phyloP scores from a whole-genome alignment of 352 stramenopile species.

The Globisporangium polare region DNA sequence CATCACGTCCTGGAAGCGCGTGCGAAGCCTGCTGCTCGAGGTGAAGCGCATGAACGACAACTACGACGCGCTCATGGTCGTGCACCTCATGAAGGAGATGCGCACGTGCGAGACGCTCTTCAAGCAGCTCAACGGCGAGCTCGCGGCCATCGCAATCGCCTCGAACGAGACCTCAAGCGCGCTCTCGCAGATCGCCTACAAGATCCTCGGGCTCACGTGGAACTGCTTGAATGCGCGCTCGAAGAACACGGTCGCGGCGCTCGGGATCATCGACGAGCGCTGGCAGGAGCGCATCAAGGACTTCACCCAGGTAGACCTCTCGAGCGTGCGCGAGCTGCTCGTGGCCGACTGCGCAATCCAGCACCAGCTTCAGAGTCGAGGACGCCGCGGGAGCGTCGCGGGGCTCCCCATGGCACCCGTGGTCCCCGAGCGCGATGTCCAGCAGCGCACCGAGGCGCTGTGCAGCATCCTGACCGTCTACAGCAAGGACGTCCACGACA shows the following conservation, averaged over 20 bases:
- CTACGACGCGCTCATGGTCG: conserved; percentile 65
- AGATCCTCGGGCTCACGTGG: conserved; percentile 65
- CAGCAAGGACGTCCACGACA: conserved; percentile 76
- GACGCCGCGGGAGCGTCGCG: conserved; percentile 16
- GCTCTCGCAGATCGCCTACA: conserved; percentile 64
- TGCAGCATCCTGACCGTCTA: conserved; percentile 49
- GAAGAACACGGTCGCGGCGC: conserved; percentile 22
- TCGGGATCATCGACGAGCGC: conserved; percentile 61
- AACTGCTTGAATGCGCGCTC: conserved; percentile 38
- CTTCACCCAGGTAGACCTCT: conserved; percentile 46
- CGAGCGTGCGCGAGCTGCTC: conserved; percentile 55
- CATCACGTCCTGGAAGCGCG: conserved; percentile 71
- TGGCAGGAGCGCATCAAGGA: conserved; percentile 59
- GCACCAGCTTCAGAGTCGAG: conserved; percentile 18
- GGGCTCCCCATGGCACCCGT: conserved; percentile 25
- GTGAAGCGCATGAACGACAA: conserved; percentile 31
- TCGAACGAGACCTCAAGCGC: conserved; percentile 73
- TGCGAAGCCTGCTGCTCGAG: conserved; percentile 51
- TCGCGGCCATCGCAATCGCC: conserved; percentile 53
- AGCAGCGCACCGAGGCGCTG: conserved; percentile 42
- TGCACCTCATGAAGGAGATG: conserved; percentile 80
- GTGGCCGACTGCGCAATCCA: conserved; percentile 35
- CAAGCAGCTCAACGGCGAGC: conserved; percentile 67
- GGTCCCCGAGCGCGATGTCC: conserved; percentile 58
- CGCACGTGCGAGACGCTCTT: conserved; percentile 70